phyloP scores from a whole-genome alignment of 352 stramenopile genomes.

The Pythium periplocum region DNA sequence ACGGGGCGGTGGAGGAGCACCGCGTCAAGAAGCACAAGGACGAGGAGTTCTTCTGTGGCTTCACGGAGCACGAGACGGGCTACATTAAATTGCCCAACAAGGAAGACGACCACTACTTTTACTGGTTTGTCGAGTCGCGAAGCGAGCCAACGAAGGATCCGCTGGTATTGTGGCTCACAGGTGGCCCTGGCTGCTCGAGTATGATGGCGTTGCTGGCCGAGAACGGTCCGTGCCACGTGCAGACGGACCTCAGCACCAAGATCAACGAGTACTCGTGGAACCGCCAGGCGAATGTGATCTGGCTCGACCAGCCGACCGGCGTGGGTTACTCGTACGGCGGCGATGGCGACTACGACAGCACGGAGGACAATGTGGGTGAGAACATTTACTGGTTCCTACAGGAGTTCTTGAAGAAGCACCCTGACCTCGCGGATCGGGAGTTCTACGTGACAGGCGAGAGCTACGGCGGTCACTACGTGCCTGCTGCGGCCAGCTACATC shows the following conservation, averaged over 20 bases:
- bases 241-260: constrained; percentile 28
- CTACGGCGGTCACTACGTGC: constrained; percentile 54
- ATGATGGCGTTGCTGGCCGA: constrained; percentile 36
- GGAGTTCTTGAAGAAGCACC: constrained; percentile 41
- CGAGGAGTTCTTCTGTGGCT: constrained; percentile 25
- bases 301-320: constrained; percentile 36
- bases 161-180: constrained; percentile 56
- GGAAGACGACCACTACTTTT: constrained; percentile 61
- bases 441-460: constrained; percentile 56
- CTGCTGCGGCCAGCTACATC: constrained; percentile 37
- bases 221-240: constrained; percentile 49
- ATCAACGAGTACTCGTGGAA: constrained; percentile 48
- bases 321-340: constrained; percentile 37
- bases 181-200: constrained; percentile 34
- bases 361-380: constrained; percentile 31
- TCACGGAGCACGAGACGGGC: constrained; percentile 35
- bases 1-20: neutral
- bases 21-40: neutral
- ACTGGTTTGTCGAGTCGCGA: constrained; percentile 57
- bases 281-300: constrained; percentile 41
- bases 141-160: constrained; percentile 30
- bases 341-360: constrained; percentile 24
- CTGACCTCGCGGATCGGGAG: constrained; percentile 28
- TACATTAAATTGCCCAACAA: constrained; percentile 50
- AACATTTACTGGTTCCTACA: constrained; percentile 60